Conservation (phyloP, 1,139 yeast species). For the Taphrina populina region DNA sequence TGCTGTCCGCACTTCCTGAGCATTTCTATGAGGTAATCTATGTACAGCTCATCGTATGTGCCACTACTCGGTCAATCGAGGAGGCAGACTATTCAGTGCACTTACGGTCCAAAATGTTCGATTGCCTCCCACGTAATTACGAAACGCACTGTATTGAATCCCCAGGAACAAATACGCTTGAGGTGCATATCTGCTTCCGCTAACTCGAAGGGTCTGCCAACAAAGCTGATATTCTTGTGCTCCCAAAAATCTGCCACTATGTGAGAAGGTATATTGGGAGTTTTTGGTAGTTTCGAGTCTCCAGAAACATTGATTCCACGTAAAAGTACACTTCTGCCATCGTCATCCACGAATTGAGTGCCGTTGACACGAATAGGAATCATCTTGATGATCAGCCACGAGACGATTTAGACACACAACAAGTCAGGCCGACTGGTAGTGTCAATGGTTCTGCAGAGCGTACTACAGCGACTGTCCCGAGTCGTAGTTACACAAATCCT, state of each 20-base stretch:
- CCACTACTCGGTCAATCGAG: constrained; percentile 46
- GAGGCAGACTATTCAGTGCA: background rate
- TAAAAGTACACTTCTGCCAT: constrained; percentile 61
- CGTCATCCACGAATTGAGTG: constrained; percentile 53
- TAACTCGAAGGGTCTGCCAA: constrained; percentile 76
- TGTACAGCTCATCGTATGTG: constrained; percentile 70
- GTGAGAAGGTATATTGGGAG: constrained; percentile 58
- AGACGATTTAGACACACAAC: too few relatives aligned
- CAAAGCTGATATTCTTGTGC: constrained; percentile 72
- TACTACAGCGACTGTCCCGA: too few relatives aligned
- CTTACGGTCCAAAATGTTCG: constrained; percentile 76
- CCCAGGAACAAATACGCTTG: constrained; percentile 70
- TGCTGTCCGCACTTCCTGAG: constrained; percentile 58
- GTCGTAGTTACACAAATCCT: too few relatives aligned
- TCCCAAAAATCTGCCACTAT: constrained; percentile 57
- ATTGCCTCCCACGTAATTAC: constrained; percentile 89
- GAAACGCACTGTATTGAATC: constrained; percentile 74
- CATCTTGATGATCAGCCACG: too few relatives aligned
- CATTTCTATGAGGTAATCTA: constrained; percentile 66
- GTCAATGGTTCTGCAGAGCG: too few relatives aligned
- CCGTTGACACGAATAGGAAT: constrained; percentile 34
- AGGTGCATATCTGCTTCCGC: constrained; percentile 71
- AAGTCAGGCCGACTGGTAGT: too few relatives aligned
- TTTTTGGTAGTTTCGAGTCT: constrained; percentile 66
- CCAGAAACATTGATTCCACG: constrained; percentile 85